Evolutionary conservation across 164 flowering plant genomes (phyloP).

Genomic region (Santalum album): DNA sequence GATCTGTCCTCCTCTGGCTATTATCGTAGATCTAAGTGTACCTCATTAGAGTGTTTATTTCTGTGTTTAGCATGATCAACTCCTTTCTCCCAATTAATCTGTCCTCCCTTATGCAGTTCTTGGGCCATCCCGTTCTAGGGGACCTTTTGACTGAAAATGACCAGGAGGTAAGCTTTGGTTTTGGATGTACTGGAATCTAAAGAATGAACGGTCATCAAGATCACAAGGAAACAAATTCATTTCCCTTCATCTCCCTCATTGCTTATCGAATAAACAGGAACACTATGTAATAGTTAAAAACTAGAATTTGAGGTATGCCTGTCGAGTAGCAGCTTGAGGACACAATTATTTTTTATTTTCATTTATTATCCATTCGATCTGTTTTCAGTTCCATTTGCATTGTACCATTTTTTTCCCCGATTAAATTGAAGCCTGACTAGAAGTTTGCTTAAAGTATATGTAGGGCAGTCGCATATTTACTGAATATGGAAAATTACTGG

Average conservation of each 20-base stretch:
- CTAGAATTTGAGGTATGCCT: too few species aligned
- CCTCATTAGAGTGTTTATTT: neutral
- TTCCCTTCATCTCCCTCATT: too few species aligned
- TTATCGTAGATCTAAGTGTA: neutral
- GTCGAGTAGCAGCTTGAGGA: too few species aligned
- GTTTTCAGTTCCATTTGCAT: neutral
- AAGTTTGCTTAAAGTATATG: neutral
- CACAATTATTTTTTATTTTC: too few species aligned
- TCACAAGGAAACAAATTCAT: too few species aligned
- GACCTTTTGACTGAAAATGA: slow-evolving; percentile 74
- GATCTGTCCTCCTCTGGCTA: neutral
- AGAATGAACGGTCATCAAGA: neutral
- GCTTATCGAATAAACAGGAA: too few species aligned
- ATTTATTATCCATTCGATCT: too few species aligned
- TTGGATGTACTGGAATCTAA: neutral
- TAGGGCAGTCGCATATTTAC: neutral
- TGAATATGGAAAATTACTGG: neutral
- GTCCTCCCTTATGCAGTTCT: slow-evolving; percentile 42
- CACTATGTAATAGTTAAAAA: too few species aligned
- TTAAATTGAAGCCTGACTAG: neutral
- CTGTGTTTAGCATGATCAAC: neutral
- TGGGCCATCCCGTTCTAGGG: slow-evolving; percentile 80
- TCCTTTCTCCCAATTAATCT: neutral
- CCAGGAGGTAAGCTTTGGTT: slow-evolving; percentile 47
- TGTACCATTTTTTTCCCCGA: neutral